Percentiles rank a stretch among this genome's conserved stretches.
phyloP scores from a whole-genome alignment of 306 rosid species.

The Phaseolus lunatus region DNA sequence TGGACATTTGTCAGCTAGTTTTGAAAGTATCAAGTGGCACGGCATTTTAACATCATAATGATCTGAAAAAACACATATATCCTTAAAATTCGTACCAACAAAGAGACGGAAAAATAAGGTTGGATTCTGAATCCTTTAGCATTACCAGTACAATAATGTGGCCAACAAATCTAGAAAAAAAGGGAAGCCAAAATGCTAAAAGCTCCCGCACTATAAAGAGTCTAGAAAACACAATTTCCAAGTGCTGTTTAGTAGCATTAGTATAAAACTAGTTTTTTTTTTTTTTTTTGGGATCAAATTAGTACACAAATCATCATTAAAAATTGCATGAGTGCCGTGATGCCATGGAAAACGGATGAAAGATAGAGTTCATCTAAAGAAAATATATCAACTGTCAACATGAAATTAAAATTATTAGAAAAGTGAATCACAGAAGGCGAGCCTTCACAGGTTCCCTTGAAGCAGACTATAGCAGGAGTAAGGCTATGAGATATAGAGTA shows the following conservation, averaged over 20 bases:
- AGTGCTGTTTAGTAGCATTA: conserved; percentile 7
- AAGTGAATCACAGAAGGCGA: no score
- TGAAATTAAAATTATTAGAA: conserved; percentile 17
- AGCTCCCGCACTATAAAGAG: not conserved
- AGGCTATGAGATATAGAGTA: not conserved
- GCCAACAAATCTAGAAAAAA: conserved; percentile 2
- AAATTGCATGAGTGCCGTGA: no score
- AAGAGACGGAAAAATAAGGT: not conserved
- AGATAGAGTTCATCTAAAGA: conserved; percentile 15
- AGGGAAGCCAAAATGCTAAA: not conserved
- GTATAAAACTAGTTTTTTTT: not conserved
- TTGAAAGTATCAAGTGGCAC: conserved; percentile 97
- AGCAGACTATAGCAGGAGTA: not conserved
- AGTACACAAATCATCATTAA: conserved; percentile 11
- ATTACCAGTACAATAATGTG: not conserved
- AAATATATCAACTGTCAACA: conserved; percentile 3
- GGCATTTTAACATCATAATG: conserved; percentile 99
- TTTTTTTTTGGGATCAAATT: no score
- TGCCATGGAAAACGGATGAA: conserved; percentile 36
- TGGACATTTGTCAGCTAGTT: conserved; percentile 96
- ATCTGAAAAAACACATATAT: conserved; percentile 56
- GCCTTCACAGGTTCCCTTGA: not conserved
- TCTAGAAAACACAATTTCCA: not conserved
- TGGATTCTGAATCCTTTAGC: conserved; percentile 17
- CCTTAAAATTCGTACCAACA: not conserved